Percentiles rank a stretch among this genome's conserved stretches.
These are phyloP conservation scores for Talaromyces verruculosus DNA, from an alignment of 2,329 filamentous ascomycete genomes.

Conservation along the genomic window DNA sequence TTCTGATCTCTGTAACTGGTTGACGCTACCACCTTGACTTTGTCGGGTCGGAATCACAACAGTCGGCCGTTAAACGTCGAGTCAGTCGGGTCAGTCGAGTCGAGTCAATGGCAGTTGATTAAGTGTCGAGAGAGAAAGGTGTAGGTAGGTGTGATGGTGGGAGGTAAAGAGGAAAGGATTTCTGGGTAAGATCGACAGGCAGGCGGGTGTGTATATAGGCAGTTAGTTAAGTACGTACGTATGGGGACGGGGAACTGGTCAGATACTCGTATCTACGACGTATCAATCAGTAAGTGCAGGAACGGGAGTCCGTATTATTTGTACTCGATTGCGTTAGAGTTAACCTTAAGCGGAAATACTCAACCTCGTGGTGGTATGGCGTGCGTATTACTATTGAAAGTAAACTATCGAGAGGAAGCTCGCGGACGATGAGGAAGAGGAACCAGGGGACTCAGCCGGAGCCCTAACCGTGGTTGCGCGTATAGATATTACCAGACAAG, in stretches of 20 bases:
- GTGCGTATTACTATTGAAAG: not conserved
- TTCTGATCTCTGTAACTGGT: not conserved
- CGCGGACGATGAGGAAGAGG: not conserved
- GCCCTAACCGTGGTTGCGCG: not conserved
- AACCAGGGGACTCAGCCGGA: not conserved
- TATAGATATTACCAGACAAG: not conserved
- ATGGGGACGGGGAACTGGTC: not conserved
- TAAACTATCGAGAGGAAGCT: slow-evolving; percentile 4
- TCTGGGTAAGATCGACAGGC: slow-evolving; percentile 20
- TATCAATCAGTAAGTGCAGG: not conserved
- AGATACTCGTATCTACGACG: not conserved
- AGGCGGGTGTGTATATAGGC: slow-evolving; percentile 12
- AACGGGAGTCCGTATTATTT: slow-evolving; percentile 4
- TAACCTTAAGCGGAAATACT: not conserved
- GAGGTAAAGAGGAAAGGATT: slow-evolving; percentile 8
- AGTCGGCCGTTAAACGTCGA: not conserved
- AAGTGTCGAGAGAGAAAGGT: not conserved
- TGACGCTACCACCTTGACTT: not conserved
- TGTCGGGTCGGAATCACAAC: not conserved
- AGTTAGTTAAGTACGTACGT: not conserved
- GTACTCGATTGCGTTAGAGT: slow-evolving; percentile 5
- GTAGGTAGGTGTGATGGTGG: not conserved
- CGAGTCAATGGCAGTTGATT: not conserved
- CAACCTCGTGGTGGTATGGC: slow-evolving; percentile 7
- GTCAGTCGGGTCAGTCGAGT: not conserved